Conservation (phyloP, 352 stramenopile genomes). For the Phytopythium aichiense region DNA sequence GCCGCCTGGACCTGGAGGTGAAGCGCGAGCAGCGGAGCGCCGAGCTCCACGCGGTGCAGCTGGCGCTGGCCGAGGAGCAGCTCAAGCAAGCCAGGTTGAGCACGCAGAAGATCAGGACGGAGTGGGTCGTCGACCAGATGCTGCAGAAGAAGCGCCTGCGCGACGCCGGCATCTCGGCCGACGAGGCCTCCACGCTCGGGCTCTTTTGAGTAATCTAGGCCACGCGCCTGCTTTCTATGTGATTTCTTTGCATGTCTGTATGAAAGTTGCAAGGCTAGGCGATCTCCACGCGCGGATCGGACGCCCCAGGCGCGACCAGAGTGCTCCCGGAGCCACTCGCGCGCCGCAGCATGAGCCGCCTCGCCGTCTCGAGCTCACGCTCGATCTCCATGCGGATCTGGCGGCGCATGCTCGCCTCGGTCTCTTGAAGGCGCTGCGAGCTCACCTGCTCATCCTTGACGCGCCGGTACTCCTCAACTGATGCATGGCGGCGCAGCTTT, state of each 20-base stretch:
- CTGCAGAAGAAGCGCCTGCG: constrained; percentile 47
- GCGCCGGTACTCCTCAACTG: constrained; percentile 34
- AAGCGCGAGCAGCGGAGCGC: constrained; percentile 34
- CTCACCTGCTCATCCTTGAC: constrained; percentile 45
- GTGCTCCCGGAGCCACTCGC: not conserved
- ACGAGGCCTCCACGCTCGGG: constrained; percentile 22
- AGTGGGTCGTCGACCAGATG: constrained; percentile 51
- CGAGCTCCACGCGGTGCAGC: constrained; percentile 39
- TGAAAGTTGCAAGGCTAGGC: not conserved
- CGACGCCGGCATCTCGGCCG: constrained; percentile 37
- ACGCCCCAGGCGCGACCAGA: not conserved
- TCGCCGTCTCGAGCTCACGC: constrained; percentile 45
- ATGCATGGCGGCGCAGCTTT: constrained; percentile 41
- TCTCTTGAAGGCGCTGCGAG: constrained; percentile 28
- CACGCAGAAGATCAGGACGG: constrained; percentile 43
- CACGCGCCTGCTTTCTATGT: not conserved
- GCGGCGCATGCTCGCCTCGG: constrained; percentile 38
- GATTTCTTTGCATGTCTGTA: not conserved
- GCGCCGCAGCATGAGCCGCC: constrained; percentile 30
- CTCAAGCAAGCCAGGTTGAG: constrained; percentile 42
- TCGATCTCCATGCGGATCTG: constrained; percentile 65
- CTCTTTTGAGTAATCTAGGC: constrained; percentile 15
- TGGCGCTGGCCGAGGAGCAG: constrained; percentile 46
- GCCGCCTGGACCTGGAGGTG: constrained; percentile 38
- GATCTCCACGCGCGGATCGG: constrained; percentile 3